Evolutionary conservation across 192 early-diverging fungal genomes (phyloP), one percentile per base, ranked within the genome.

Genomic region (Martensiomyces pterosporus): DNA sequence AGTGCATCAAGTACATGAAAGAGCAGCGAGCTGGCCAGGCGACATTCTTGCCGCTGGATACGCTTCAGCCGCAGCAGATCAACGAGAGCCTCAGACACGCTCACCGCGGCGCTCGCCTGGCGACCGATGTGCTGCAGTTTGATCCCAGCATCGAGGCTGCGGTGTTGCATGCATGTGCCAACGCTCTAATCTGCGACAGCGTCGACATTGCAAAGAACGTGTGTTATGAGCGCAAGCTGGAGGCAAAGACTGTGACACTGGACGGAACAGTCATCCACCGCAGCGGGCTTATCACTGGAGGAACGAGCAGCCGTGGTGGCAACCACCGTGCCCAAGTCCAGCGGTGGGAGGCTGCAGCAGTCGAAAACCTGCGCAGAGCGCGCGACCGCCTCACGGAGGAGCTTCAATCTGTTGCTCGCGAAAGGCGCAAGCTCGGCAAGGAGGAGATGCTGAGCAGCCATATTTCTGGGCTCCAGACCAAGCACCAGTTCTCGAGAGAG

Each of bases 221-320:
- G 21, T 89, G 87, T 47, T 99, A 90, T 64, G 86, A 94, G 18
- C 71, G 77, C 29, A 78, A 77, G 24, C 80, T 90, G 22, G 84
- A 92, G 40, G 87, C 94, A 44, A 92, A 97, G 71, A 85, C 88
- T 32, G 93, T 98, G 4, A 85, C 90, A 1, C 73, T 98, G 57
- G 95, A 98, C 57, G 95, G 95, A 23, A 88, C 85, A 1, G 80
- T 98, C 17, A 90, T 99, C 56, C 94, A 98, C 68, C 93, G 91
- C 53, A 93, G 83, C 42, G 97, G 97, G 23, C 72, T 97, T 59
- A 98, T 99, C 37, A 98, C 95, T 3, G 97, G 88, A 51, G 88
- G 88, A 3, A 63, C 78, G 26, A 72, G 68, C 48, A 38, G 64
- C 71, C 39, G 57, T 69, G 5, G 55, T 36, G 15, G 74, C 68